A percentile compares a stretch with the other conserved stretches of the same genome.
phyloP scores from a whole-genome alignment of 495 filamentous ascomycete genomes.

The Sporormia fimetaria region DNA sequence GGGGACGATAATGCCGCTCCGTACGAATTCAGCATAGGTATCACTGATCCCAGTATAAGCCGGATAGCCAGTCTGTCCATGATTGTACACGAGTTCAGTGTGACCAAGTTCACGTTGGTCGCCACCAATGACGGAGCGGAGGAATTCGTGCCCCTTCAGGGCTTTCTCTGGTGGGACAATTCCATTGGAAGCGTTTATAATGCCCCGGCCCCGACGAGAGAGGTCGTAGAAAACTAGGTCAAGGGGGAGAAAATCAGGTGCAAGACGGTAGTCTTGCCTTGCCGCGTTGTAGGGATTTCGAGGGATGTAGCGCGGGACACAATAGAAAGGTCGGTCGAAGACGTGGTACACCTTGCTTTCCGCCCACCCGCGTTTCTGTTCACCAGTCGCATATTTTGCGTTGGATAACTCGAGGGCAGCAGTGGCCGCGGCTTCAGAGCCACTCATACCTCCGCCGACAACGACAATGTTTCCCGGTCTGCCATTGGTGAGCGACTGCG shows the following conservation, averaged over 20 bases:
- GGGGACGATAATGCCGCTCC: conserved; percentile 48
- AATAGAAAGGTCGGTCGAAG: conserved; percentile 58
- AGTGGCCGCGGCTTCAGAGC: conserved; percentile 61
- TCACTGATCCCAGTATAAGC: conserved; percentile 60
- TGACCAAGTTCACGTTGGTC: conserved; percentile 50
- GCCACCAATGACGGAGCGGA: conserved; percentile 46
- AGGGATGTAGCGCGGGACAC: conserved; percentile 54
- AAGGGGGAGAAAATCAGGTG: conserved; percentile 57
- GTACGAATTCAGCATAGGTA: conserved; percentile 59
- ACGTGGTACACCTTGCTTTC: conserved; percentile 54
- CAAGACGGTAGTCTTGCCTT: conserved; percentile 34
- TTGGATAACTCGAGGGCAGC: conserved; percentile 61
- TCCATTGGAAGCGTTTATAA: conserved; percentile 48
- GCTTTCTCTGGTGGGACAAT: conserved; percentile 46
- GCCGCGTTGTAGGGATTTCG: conserved; percentile 27
- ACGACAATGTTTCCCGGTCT: conserved; percentile 55
- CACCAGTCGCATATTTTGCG: conserved; percentile 35
- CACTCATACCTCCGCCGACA: conserved; percentile 75
- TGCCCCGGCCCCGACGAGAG: conserved; percentile 41
- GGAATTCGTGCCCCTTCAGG: conserved; percentile 41
- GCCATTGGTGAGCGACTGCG: neutral
- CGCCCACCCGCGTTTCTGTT: conserved; percentile 1
- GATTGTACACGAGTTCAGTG: conserved; percentile 29
- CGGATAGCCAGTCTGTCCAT: conserved; percentile 35
- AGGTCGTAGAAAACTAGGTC: conserved; percentile 68